Evolutionary conservation across 2,329 filamentous ascomycete genomes (phyloP), one percentile per base, ranked within the genome.

Genomic region (Fusarium agapanthi): DNA sequence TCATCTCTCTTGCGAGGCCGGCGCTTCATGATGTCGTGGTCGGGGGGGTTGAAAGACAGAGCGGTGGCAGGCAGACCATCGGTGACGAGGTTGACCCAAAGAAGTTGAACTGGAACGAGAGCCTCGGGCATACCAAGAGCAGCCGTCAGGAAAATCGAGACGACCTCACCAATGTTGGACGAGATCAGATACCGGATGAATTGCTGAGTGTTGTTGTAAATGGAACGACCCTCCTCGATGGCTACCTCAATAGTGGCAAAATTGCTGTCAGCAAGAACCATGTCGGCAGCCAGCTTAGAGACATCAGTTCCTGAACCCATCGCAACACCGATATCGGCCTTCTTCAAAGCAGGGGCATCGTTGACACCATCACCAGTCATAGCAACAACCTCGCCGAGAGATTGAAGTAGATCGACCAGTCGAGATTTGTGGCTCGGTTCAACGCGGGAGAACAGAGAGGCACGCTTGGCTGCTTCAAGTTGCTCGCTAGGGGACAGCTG

Each of bases 321-420:
- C 65, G 96, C 97, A 70, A 99, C 95, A 84, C 96, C 96, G 84
- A 99, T 99, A 80, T 99, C 96, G 41, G 96, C 94, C 86, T 98
- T 98, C 89, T 99, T 99, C 79, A 99, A 87, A 22, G 96, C 96
- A 51, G 96, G 96, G 9, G 96, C 96, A 82, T 99, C 96, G 79
- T 99, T 99, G 82, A 99, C 96, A 83, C 96, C 96, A 79, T 99
- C 96, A 79, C 96, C 96, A 75, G 96, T 99, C 96, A 99, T 99
- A 75, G 96, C 96, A 72, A 99, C 97, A 47, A 99, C 96, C 81
- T 99, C 94, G 69, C 94, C 94, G 56, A 93, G 87, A 65, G 93
- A 94, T 82, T 99, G 97, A 50, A 99, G 92, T 48, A 99, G 91
- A 81, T 99, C 96, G 53, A 99, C 95, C 50, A 99, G 90, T 84